These are phyloP conservation scores for Fusarium bactridioides DNA, from an alignment of 2,329 filamentous ascomycete genomes.

Conservation along the genomic window DNA sequence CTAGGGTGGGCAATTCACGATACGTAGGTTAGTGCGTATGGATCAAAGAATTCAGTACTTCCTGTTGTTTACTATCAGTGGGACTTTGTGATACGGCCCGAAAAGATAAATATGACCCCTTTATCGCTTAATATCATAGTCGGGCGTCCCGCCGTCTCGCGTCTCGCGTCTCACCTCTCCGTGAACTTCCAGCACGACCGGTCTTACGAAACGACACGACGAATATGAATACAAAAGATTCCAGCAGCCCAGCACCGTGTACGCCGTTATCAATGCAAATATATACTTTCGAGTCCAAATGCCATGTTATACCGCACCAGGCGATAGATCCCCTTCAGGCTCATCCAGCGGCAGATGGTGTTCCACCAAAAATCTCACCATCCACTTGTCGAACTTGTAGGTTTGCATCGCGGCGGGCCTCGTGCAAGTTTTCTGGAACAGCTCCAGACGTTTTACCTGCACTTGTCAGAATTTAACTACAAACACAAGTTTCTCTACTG, in stretches of 20 bases:
- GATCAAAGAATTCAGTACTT: background rate
- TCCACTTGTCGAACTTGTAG: slow-evolving; percentile 7
- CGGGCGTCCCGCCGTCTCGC: background rate
- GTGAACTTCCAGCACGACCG: background rate
- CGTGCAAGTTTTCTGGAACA: background rate
- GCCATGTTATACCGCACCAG: background rate
- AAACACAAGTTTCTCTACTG: background rate
- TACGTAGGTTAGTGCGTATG: background rate
- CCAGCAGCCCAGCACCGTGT: rapidly evolving
- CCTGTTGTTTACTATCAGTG: background rate
- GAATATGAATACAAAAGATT: background rate
- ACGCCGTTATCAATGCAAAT: background rate
- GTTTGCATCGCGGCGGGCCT: background rate
- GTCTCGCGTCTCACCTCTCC: background rate
- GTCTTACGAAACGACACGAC: background rate
- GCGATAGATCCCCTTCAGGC: background rate
- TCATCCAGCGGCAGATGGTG: slow-evolving; percentile 1
- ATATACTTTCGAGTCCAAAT: background rate
- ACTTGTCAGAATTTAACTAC: background rate
- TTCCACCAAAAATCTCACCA: slow-evolving; percentile 8
- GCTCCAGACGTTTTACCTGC: background rate
- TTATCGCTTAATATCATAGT: background rate
- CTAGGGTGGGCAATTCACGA: background rate
- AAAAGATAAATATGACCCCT: background rate
- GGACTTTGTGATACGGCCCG: background rate